Evolutionary conservation across 441 rosid species (phyloP).

Genomic region (Gossypium trilobum): DNA sequence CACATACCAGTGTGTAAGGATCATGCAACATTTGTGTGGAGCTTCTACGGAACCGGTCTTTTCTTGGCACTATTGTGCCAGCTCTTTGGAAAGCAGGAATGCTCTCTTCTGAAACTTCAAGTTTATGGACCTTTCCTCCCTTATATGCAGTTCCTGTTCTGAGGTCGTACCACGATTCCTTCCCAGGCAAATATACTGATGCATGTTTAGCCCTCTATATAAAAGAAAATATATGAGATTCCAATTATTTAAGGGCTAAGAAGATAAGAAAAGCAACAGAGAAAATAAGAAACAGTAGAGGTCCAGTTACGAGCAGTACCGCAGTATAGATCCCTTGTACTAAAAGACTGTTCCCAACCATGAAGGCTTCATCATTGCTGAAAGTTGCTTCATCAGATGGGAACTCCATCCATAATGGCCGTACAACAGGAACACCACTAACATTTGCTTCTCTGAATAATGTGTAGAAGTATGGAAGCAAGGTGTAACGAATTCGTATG

Average conservation of each 20-base stretch:
- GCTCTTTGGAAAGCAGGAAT: slow-evolving; percentile 95
- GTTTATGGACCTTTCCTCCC: slow-evolving; percentile 66
- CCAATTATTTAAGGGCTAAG: not conserved
- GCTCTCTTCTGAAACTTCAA: slow-evolving; percentile 71
- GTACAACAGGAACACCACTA: slow-evolving; percentile 73
- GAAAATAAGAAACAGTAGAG: not conserved
- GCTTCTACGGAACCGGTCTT: slow-evolving; percentile 82
- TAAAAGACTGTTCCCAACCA: slow-evolving; percentile 84
- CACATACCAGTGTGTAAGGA: slow-evolving; percentile 87
- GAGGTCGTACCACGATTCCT: slow-evolving; percentile 80
- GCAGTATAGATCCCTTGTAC: slow-evolving; percentile 88
- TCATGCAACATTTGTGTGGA: slow-evolving; percentile 90
- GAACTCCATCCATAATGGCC: slow-evolving; percentile 99
- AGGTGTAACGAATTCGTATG: slow-evolving; percentile 67
- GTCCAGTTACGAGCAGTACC: slow-evolving; percentile 33
- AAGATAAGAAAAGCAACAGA: not conserved
- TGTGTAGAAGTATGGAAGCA: slow-evolving; percentile 89
- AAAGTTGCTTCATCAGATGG: slow-evolving; percentile 81
- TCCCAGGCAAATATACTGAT: slow-evolving; percentile 84
- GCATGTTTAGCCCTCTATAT: slow-evolving; percentile 60
- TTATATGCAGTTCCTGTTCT: slow-evolving; percentile 56
- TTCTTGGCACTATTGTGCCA: slow-evolving; percentile 89
- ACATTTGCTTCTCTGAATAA: slow-evolving; percentile 88
- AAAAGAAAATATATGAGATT: slow-evolving; percentile 11
- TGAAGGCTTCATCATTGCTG: slow-evolving; percentile 84